Conservation (phyloP, 768 basidiomycete species). For the Boletus subparvulus region DNA sequence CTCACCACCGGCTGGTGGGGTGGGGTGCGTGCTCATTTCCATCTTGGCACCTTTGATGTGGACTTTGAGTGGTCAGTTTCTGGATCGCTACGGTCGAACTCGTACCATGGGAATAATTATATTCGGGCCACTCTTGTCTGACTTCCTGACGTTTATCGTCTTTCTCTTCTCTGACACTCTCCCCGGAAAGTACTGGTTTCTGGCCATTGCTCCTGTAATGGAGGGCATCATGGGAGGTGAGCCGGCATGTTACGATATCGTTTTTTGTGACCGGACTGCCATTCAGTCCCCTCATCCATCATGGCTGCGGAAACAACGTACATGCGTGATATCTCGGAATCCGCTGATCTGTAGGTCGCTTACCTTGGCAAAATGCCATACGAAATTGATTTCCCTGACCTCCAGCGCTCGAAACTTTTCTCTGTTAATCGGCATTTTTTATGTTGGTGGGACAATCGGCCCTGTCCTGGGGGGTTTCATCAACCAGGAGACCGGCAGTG, state of each 20-base stretch:
- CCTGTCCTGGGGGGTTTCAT: background rate
- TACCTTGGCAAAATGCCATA: background rate
- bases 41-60: background rate
- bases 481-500: background rate
- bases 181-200: background rate
- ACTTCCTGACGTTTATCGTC: background rate
- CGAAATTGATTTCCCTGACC: background rate
- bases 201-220: background rate
- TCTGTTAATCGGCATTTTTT: background rate
- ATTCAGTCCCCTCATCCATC: background rate
- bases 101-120: conserved; percentile 1
- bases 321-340: conserved; percentile 1
- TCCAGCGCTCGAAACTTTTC: conserved; percentile 1
- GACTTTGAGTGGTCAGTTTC: background rate
- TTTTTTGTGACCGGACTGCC: background rate
- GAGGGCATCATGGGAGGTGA: background rate
- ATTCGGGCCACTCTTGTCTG: background rate
- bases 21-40: background rate
- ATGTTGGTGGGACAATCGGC: background rate
- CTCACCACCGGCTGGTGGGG: conserved; percentile 4
- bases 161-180: background rate
- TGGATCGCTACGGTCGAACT: background rate
- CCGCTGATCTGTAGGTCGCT: background rate
- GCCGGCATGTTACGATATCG: background rate
- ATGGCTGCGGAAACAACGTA: background rate